These are phyloP conservation scores for Bodo saltans DNA, from an alignment of 78 protist genomes.

Conservation along the genomic window DNA sequence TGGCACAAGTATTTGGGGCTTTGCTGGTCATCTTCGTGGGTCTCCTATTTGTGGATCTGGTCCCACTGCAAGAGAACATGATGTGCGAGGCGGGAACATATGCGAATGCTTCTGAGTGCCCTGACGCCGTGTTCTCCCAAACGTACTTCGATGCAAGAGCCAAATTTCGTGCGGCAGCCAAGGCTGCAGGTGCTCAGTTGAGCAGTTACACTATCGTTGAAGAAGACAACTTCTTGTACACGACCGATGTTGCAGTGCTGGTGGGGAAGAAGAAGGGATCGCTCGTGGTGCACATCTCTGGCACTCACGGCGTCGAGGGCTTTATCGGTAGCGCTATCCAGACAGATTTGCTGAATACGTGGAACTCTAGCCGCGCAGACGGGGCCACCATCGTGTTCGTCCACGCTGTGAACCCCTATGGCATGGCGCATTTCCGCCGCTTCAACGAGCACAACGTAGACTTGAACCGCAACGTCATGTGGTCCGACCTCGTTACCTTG, in stretches of 20 bases:
- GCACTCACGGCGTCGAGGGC: constrained; percentile 26
- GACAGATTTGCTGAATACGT: neutral
- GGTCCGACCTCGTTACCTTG: too few species aligned
- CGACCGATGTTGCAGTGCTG: neutral
- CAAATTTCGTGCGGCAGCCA: neutral
- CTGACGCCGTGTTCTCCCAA: neutral
- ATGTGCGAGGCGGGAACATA: too few species aligned
- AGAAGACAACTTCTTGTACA: neutral
- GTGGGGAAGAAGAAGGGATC: neutral
- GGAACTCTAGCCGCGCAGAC: neutral
- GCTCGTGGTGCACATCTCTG: constrained; percentile 14
- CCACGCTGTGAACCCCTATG: constrained; percentile 37
- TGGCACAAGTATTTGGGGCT: too few species aligned
- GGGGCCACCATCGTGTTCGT: neutral
- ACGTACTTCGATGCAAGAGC: neutral
- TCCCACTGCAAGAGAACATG: too few species aligned
- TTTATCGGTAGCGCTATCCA: constrained; percentile 1
- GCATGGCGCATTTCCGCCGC: constrained; percentile 32
- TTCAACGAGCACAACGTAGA: constrained; percentile 46
- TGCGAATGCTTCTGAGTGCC: too few species aligned
- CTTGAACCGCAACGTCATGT: constrained; percentile 43
- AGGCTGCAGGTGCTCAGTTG: neutral
- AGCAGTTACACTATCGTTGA: too few species aligned
- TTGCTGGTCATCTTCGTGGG: too few species aligned
- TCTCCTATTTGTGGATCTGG: too few species aligned